Conservation (phyloP, 176 grass and related monocot species). For the Olyra latifolia region DNA sequence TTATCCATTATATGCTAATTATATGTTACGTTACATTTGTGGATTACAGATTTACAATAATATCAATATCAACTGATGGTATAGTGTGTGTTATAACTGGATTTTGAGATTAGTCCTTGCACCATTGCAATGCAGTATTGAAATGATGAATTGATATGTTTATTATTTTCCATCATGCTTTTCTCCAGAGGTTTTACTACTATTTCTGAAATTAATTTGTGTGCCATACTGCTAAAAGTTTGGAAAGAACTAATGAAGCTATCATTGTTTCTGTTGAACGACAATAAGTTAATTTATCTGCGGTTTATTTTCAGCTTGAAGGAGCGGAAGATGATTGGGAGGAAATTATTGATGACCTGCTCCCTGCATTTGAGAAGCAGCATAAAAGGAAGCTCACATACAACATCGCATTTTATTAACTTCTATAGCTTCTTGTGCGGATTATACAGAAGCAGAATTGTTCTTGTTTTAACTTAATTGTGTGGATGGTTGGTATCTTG, state of each 20-base stretch:
- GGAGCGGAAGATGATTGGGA: constrained; percentile 41
- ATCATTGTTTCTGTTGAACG: background rate
- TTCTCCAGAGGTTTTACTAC: background rate
- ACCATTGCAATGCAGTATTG: background rate
- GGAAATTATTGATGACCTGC: constrained; percentile 50
- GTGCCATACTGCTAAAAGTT: background rate
- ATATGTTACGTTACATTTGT: background rate
- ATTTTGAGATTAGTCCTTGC: background rate
- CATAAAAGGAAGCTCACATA: constrained; percentile 48
- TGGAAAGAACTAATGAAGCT: background rate
- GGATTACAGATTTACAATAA: background rate
- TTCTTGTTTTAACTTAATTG: background rate
- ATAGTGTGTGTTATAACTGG: background rate
- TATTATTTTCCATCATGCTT: background rate
- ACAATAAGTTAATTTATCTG: background rate
- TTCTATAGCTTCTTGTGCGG: background rate
- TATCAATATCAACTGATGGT: constrained; percentile 12
- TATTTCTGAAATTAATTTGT: constrained; percentile 20
- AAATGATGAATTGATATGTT: background rate
- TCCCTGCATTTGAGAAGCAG: constrained; percentile 49
- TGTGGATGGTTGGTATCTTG: background rate
- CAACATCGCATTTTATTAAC: constrained; percentile 46
- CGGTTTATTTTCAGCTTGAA: constrained; percentile 35
- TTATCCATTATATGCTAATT: background rate
- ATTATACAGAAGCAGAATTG: background rate